A percentile compares a stretch with the other conserved stretches of the same genome.
Evolutionary conservation across 1,284 basidiomycete species (phyloP).

Genomic region (Bjerkandera adusta): DNA sequence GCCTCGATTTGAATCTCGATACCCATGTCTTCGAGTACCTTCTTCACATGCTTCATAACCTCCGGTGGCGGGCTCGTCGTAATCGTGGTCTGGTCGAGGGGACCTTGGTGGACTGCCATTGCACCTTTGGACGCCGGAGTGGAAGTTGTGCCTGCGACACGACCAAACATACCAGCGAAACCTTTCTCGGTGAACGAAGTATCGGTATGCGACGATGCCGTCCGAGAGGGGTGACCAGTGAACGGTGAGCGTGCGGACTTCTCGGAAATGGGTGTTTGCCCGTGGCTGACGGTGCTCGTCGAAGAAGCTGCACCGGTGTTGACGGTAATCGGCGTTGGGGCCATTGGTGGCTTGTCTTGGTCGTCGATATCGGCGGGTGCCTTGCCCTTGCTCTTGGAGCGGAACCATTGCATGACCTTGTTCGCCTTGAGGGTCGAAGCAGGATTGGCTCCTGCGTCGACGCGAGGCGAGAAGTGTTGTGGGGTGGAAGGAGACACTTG

Average conservation of each 20-base stretch:
- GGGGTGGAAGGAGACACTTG: conserved; percentile 25
- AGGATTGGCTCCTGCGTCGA: conserved; percentile 39
- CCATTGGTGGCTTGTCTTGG: conserved; percentile 23
- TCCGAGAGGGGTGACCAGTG: conserved; percentile 37
- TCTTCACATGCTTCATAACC: conserved; percentile 83
- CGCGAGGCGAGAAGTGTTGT: conserved; percentile 19
- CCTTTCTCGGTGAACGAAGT: conserved; percentile 34
- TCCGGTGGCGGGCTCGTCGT: conserved; percentile 83
- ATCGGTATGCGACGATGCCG: conserved; percentile 42
- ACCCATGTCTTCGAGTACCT: conserved; percentile 86
- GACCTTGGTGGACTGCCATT: conserved; percentile 86
- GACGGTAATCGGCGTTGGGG: conserved; percentile 10
- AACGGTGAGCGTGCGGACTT: conserved; percentile 21
- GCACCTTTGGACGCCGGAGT: conserved; percentile 44
- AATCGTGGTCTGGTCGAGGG: conserved; percentile 90
- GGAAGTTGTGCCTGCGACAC: conserved; percentile 19
- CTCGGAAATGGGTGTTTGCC: conserved; percentile 26
- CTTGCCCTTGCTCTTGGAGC: conserved; percentile 60
- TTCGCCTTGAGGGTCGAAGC: conserved; percentile 73
- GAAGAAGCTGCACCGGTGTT: conserved; percentile 26
- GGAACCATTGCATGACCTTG: conserved; percentile 83
- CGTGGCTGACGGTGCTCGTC: conserved; percentile 34
- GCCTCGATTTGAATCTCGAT: conserved; percentile 86
- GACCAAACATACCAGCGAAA: conserved; percentile 39
- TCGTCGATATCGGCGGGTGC: conserved; percentile 32